Conservation (phyloP, 257 asterid species). For the Plantago ovata region DNA sequence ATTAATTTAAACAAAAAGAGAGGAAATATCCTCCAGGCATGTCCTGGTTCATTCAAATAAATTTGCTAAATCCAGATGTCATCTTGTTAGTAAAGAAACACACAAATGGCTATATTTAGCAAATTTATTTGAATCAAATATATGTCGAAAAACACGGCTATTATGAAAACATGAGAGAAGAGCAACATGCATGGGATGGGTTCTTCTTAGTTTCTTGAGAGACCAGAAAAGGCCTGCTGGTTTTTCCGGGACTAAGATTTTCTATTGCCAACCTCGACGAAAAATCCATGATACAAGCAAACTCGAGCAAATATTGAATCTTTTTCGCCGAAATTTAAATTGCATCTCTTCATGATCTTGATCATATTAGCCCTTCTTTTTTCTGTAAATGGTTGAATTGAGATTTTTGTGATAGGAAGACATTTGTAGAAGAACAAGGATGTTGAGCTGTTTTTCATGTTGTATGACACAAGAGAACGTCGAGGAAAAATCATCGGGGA, state of each 20-base stretch:
- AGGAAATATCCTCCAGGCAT: too few relatives aligned
- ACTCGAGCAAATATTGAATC: slow-evolving; percentile 10
- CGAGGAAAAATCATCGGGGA: slow-evolving; percentile 24
- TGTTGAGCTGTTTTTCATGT: slow-evolving; percentile 65
- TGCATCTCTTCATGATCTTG: background rate
- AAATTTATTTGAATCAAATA: slow-evolving; percentile 15
- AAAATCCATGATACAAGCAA: slow-evolving; percentile 16
- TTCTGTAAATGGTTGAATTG: slow-evolving; percentile 25
- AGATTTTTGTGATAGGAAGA: too few relatives aligned
- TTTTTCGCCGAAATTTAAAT: background rate
- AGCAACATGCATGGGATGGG: slow-evolving; percentile 7
- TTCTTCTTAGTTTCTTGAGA: slow-evolving; percentile 41
- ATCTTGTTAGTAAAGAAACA: too few relatives aligned
- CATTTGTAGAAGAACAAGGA: slow-evolving; percentile 23
- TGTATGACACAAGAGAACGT: slow-evolving; percentile 47
- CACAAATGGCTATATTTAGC: slow-evolving; percentile 4
- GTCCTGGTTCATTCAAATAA: too few relatives aligned
- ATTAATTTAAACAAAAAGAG: too few relatives aligned
- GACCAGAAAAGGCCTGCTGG: slow-evolving; percentile 38
- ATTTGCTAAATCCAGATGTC: too few relatives aligned
- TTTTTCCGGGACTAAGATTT: slow-evolving; percentile 32
- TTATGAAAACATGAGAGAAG: slow-evolving; percentile 11
- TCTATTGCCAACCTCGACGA: slow-evolving; percentile 10
- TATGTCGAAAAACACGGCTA: slow-evolving; percentile 21
- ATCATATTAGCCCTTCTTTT: slow-evolving; percentile 16